Conservation (phyloP, 257 asterid species). For the Cinchona pubescens region DNA sequence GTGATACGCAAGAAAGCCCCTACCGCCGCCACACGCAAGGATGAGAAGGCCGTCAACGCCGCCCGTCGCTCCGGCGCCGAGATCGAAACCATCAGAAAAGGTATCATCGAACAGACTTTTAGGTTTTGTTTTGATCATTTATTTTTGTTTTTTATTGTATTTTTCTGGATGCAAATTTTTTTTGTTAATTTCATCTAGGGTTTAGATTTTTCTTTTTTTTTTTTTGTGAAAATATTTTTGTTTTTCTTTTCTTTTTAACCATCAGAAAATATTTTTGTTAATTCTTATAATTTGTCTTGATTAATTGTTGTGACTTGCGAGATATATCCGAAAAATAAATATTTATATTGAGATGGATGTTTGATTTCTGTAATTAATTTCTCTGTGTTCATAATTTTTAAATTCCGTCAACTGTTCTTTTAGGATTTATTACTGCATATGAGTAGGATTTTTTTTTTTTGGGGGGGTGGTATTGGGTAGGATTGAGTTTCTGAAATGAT, state of each 20-base stretch:
- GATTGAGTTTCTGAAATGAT: no score
- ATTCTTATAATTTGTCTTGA: not conserved
- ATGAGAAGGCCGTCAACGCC: conserved; percentile 94
- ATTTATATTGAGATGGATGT: not conserved
- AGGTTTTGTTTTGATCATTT: not conserved
- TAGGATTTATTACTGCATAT: not conserved
- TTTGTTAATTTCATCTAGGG: conserved; percentile 1
- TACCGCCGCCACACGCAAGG: conserved; percentile 89
- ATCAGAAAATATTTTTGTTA: not conserved
- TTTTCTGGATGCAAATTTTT: not conserved
- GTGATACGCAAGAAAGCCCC: conserved; percentile 89
- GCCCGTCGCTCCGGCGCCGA: conserved; percentile 97
- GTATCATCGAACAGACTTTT: conserved; percentile 27
- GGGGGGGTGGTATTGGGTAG: no score
- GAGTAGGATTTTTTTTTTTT: not conserved
- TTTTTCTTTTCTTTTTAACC: not conserved
- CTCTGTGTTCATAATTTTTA: not conserved
- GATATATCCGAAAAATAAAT: not conserved
- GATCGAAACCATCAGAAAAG: conserved; percentile 75
- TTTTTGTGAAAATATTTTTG: not conserved
- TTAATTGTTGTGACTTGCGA: not conserved
- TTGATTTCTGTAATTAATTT: not conserved
- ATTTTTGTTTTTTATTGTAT: not conserved
- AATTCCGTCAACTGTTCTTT: not conserved
- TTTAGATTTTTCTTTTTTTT: no score